Base-by-base conservation (phyloP, 306 rosid species). In the Cicer cuneatum region DNA sequence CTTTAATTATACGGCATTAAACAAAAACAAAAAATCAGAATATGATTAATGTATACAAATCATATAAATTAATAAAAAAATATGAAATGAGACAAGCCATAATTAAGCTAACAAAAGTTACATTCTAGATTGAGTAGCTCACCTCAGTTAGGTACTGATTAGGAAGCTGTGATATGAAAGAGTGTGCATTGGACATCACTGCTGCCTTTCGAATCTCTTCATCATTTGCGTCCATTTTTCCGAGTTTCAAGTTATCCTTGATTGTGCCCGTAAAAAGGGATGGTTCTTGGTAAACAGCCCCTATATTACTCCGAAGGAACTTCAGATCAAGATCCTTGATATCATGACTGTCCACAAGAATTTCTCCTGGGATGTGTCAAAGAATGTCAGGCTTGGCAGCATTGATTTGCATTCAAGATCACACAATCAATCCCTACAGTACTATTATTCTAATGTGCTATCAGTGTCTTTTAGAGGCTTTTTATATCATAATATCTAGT, bases 231-330 rank as follows among this genome's bases (percentile, higher is more conserved):
- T 90, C 86, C 83, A 81, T 80, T 59, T 89, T 82, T 11, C 98
- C 98, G 19, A 89, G 85, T 82, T 81, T 93, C 82, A 93, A 69
- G 73, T 90, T 93, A 68, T 90, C 95, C 18, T 77, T 80, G 77
- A 93, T 86, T 54, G 92, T 90, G 38, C 95, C 95, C 45, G 86
- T 60, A 81, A 89, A 93, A 8, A 90, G 89, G 46, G 91, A 75
- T 19, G 98, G 96, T 71, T 93, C 98, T 77, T 93, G 96, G 41
- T 89, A 89, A 82, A 93, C 98, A 15, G 83, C 83, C 73, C 96
- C 96, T 66, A 89, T 72, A 75, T 87, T 90, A 52, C 87, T 77
- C 73, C 95, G 80, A 18, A 93, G 85, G 83, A 87, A 90, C 87
- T 86, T 90, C 83, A 90, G 74, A 73, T 89, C 84, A 74, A 93